Percentiles rank a stretch among this genome's conserved stretches.
Conservation (phyloP, 805 yeast genomes). For the Metschnikowia lachancei region DNA sequence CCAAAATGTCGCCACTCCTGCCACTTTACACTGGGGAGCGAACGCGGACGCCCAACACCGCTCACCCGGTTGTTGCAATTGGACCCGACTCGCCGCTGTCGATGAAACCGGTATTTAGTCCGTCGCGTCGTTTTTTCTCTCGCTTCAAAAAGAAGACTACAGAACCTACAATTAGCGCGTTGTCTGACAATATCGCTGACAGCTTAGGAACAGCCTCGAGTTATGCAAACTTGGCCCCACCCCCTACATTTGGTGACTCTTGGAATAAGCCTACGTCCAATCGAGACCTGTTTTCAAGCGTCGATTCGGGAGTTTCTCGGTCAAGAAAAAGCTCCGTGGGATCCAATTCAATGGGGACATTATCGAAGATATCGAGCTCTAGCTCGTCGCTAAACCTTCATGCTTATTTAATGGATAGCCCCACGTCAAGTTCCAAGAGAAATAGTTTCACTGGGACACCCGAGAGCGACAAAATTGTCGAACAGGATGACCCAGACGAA, state of each 20-base stretch:
- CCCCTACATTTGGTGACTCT: conserved; percentile 30
- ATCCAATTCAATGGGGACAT: conserved; percentile 24
- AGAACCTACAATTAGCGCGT: conserved; percentile 32
- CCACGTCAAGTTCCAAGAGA: conserved; percentile 6
- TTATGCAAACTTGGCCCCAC: conserved; percentile 35
- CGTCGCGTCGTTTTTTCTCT: conserved; percentile 36
- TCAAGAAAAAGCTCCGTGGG: conserved; percentile 31
- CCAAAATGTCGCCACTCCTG: conserved; percentile 6
- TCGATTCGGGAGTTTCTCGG: conserved; percentile 11
- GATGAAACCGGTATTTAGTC: conserved; percentile 35
- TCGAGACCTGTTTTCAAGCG: conserved; percentile 14
- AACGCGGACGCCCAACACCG: conserved; percentile 27
- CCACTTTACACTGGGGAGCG: background rate
- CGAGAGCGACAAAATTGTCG: background rate
- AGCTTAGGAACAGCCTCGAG: background rate
- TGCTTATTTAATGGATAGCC: conserved; percentile 41
- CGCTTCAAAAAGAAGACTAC: conserved; percentile 23
- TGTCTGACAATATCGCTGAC: conserved; percentile 24
- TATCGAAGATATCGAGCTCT: conserved; percentile 38
- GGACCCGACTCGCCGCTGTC: conserved; percentile 41
- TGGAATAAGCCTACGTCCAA: conserved; percentile 10
- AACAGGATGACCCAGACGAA: background rate
- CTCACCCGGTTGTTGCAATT: conserved; percentile 30
- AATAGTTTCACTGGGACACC: conserved; percentile 2
- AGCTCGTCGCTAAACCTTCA: conserved; percentile 41